A percentile compares a stretch with the other conserved stretches of the same genome.
Evolutionary conservation across 2,329 filamentous ascomycete species (phyloP).

Genomic region (Mollisia scopiformis): DNA sequence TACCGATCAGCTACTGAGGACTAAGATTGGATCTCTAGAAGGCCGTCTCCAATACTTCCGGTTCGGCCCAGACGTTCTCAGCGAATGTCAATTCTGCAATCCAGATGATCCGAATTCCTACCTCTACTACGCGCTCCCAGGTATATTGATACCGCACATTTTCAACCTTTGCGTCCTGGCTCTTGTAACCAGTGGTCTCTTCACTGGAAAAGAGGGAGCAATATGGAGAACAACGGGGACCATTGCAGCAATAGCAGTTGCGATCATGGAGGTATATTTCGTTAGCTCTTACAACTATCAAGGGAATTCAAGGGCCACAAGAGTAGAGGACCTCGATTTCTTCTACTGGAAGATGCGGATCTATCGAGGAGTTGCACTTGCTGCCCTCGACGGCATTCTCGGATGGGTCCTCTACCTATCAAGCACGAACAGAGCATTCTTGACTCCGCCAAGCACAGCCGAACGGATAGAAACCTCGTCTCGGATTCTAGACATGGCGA

Average conservation of each 20-base stretch:
- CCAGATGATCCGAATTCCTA: constrained; percentile 71
- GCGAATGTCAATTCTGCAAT: constrained; percentile 81
- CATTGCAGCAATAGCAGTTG: constrained; percentile 60
- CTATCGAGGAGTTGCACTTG: constrained; percentile 66
- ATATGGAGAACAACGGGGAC: constrained; percentile 75
- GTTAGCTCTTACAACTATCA: constrained; percentile 68
- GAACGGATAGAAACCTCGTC: constrained; percentile 67
- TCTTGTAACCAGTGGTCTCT: constrained; percentile 68
- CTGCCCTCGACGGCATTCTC: constrained; percentile 63
- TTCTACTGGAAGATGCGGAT: constrained; percentile 73
- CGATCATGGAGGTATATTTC: constrained; percentile 67
- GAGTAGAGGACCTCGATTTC: constrained; percentile 66
- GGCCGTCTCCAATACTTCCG: constrained; percentile 81
- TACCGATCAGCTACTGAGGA: constrained; percentile 66
- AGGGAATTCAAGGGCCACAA: constrained; percentile 63
- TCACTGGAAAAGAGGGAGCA: constrained; percentile 65
- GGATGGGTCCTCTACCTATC: constrained; percentile 74
- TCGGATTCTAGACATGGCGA: constrained; percentile 58
- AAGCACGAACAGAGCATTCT: constrained; percentile 79
- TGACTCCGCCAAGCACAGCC: constrained; percentile 59
- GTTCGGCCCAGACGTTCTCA: constrained; percentile 75
- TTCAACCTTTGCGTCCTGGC: constrained; percentile 75
- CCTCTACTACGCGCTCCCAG: constrained; percentile 79
- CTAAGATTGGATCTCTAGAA: constrained; percentile 70
- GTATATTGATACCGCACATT: constrained; percentile 76